Evolutionary conservation across 2,329 filamentous ascomycete genomes (phyloP).

Genomic region (Chaetomium sp.): DNA sequence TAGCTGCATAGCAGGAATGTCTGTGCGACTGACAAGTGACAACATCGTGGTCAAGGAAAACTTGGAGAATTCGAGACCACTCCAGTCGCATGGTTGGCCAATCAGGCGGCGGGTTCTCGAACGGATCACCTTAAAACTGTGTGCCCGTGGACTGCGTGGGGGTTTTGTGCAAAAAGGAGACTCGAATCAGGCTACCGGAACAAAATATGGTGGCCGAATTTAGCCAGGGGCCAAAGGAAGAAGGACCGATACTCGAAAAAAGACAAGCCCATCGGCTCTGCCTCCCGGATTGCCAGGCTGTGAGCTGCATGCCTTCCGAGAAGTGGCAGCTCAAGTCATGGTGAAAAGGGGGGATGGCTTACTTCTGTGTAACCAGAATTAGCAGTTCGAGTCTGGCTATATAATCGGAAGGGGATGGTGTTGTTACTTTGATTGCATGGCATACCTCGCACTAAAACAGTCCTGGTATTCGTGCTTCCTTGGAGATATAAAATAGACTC

Average conservation of each 20-base stretch:
- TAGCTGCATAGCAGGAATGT: neutral
- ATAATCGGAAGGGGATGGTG: no score
- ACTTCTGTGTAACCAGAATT: no score
- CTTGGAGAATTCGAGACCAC: neutral
- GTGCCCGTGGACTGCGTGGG: neutral
- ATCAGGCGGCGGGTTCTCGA: neutral
- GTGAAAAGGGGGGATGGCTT: no score
- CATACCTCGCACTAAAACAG: neutral
- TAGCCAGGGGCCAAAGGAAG: slow-evolving; percentile 5
- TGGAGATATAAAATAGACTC: neutral
- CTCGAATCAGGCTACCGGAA: neutral
- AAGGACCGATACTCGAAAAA: slow-evolving; percentile 1
- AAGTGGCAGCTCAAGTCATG: neutral
- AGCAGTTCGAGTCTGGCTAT: no score
- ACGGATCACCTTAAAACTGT: neutral
- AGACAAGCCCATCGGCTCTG: neutral
- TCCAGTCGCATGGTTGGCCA: neutral
- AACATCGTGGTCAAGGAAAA: neutral
- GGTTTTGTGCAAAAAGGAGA: neutral
- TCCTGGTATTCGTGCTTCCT: neutral
- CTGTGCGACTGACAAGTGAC: neutral
- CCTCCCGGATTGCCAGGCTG: slow-evolving; percentile 4
- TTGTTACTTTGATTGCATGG: neutral
- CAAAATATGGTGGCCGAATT: neutral
- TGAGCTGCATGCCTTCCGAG: neutral